Base-by-base conservation (phyloP, 2,329 filamentous ascomycete genomes). In the Basipetospora chlamydospora region DNA sequence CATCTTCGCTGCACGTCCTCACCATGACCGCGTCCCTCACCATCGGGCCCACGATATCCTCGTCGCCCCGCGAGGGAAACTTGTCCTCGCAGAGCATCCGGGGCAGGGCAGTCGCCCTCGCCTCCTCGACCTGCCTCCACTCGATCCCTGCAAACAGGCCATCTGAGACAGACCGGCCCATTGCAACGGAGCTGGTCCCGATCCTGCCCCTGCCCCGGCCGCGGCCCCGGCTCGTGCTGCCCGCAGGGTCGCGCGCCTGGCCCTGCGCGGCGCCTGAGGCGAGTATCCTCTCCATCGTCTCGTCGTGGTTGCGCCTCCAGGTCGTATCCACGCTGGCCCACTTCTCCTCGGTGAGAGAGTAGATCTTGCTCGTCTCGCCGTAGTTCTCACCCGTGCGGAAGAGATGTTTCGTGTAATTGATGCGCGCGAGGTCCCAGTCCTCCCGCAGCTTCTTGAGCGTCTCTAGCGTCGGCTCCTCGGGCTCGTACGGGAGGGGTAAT, bases 21-120 rank as follows among this genome's bases (percentile, higher is more conserved):
- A 57, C 54, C 68, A 73, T 73, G 43, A 63, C 58, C 26, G 62
- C 60, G 44, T 72, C 67, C 10, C 70, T 69, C 46, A 76, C 73
- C 87, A 95, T 94, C 6, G 87, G 87, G 2, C 87, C 87, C 30
- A 95, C 85, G 52, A 95, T 92, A 55, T 93, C 87, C 47, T 87
- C 80, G 49, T 94, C 86, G 36, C 86, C 86, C 22, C 88, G 72
- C 47, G 79, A 76, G 17, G 86, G 86, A 49, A 94, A 95, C 56
- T 95, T 94, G 50, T 81, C 80, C 43, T 80, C 69, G 50, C 78
- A 66, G 43, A 78, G 64, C 46, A 87, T 70, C 18, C 71, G 67
- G 0, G 80, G 80, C 44, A 86, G 73, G 39, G 72, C 73, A 41
- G 71, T 72, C 28, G 78, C 65, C 21, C 77, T 61, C 40, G 68